Percentiles rank a stretch among this genome's conserved stretches.
These are phyloP conservation scores for Backusella psychrophila DNA, from an alignment of 192 early-diverging fungal species.

Conservation along the genomic window DNA sequence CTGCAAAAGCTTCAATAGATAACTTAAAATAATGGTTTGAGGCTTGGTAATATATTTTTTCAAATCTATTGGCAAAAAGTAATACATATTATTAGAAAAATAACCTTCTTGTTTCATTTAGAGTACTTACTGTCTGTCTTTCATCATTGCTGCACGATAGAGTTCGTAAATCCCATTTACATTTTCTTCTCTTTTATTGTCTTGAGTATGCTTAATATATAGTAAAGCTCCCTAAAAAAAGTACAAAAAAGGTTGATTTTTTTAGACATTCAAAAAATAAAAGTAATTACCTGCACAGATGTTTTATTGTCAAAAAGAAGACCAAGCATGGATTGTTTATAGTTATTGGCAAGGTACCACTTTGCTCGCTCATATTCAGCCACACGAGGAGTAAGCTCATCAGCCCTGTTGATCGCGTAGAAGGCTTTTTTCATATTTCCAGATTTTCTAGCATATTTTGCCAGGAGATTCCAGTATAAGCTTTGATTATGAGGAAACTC, in stretches of 20 bases:
- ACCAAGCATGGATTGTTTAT: neutral
- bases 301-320: neutral
- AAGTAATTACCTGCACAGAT: constrained; percentile 30
- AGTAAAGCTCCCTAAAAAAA: neutral
- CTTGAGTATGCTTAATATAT: neutral
- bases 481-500: neutral
- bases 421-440: neutral
- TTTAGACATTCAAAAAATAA: constrained; percentile 21
- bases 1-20: neutral
- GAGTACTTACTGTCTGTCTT: neutral
- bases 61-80: neutral
- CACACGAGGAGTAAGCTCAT: neutral
- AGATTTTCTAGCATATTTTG: neutral
- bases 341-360: neutral
- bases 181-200: neutral
- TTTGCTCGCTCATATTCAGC: neutral
- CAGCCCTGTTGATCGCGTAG: neutral
- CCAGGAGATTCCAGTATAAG: neutral
- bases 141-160: neutral
- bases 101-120: neutral
- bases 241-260: constrained; percentile 9
- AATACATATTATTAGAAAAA: neutral
- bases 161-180: neutral
- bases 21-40: neutral
- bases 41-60: neutral